A percentile compares a stretch with the other conserved stretches of the same genome.
These are phyloP conservation scores for Xerocomellus chrysenteron DNA, from an alignment of 768 basidiomycete species.

Conservation along the genomic window DNA sequence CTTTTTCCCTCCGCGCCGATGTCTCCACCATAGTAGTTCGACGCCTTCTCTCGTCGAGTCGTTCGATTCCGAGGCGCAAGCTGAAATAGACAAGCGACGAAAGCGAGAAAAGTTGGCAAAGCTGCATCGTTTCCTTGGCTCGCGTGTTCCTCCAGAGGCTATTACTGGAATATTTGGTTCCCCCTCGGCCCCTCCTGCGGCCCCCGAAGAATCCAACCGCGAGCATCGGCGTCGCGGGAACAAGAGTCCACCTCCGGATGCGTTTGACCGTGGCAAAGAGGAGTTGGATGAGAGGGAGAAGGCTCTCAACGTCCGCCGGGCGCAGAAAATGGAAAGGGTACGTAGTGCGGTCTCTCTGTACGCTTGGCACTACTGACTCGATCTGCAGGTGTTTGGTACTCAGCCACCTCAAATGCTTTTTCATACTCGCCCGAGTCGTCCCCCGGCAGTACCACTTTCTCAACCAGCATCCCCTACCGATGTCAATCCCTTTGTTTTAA, in stretches of 20 bases:
- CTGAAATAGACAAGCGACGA: constrained; percentile 61
- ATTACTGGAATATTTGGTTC: constrained; percentile 47
- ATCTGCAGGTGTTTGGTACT: constrained; percentile 70
- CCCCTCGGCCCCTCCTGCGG: constrained; percentile 32
- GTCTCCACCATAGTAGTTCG: constrained; percentile 37
- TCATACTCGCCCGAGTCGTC: constrained; percentile 55
- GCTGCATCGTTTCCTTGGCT: constrained; percentile 84
- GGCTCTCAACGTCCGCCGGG: constrained; percentile 74
- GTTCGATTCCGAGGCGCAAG: constrained; percentile 50
- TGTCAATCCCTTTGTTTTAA: constrained; percentile 19
- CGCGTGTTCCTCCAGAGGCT: constrained; percentile 68
- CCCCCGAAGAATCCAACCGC: constrained; percentile 28
- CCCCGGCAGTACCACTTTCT: constrained; percentile 29
- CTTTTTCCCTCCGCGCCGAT: constrained; percentile 24
- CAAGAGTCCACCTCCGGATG: constrained; percentile 47
- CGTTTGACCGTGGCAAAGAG: constrained; percentile 63
- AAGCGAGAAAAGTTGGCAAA: constrained; percentile 78
- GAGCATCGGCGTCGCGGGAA: constrained; percentile 49
- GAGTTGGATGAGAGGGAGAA: constrained; percentile 73
- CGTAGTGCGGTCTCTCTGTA: constrained; percentile 5
- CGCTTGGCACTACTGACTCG: not conserved
- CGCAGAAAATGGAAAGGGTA: constrained; percentile 88
- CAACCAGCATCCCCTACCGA: constrained; percentile 23
- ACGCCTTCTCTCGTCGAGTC: constrained; percentile 49
- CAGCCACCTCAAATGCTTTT: constrained; percentile 80